phyloP scores from a whole-genome alignment of 192 early-diverging fungal species.

The Glomus cerebriforme region DNA sequence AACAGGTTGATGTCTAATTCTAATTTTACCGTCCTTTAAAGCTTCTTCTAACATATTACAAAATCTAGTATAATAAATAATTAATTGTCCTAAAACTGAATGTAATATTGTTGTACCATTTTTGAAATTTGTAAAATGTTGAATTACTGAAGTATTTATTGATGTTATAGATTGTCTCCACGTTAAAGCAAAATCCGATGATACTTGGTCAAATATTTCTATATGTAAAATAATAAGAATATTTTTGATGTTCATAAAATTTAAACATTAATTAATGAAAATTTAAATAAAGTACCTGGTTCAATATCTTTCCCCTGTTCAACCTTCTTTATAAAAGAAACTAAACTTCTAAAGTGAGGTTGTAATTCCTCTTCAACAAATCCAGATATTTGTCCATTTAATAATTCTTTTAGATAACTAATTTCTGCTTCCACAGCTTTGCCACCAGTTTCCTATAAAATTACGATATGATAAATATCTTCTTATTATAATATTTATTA shows the following conservation, averaged over 20 bases:
- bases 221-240: slow-evolving; percentile 18
- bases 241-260: background rate
- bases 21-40: slow-evolving; percentile 49
- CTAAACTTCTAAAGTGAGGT: slow-evolving; percentile 77
- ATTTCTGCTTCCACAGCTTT: slow-evolving; percentile 50
- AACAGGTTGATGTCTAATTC: slow-evolving; percentile 67
- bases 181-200: slow-evolving; percentile 71
- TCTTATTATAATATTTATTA: background rate
- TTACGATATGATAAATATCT: background rate
- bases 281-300: slow-evolving; percentile 36
- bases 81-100: slow-evolving; percentile 81
- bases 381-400: slow-evolving; percentile 68
- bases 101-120: slow-evolving; percentile 94
- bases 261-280: background rate
- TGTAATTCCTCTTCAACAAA: slow-evolving; percentile 91
- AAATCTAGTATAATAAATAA: slow-evolving; percentile 93
- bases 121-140: slow-evolving; percentile 94
- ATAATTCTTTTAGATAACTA: slow-evolving; percentile 58
- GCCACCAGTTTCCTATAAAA: slow-evolving; percentile 51
- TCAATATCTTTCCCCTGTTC: slow-evolving; percentile 66
- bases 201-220: slow-evolving; percentile 68
- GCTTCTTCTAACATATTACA: slow-evolving; percentile 77
- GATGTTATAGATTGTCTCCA: slow-evolving; percentile 77
- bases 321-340: slow-evolving; percentile 74
- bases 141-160: slow-evolving; percentile 86